Evolutionary conservation across 345 rosid species (phyloP).

Genomic region (Rubroshorea leprosula): DNA sequence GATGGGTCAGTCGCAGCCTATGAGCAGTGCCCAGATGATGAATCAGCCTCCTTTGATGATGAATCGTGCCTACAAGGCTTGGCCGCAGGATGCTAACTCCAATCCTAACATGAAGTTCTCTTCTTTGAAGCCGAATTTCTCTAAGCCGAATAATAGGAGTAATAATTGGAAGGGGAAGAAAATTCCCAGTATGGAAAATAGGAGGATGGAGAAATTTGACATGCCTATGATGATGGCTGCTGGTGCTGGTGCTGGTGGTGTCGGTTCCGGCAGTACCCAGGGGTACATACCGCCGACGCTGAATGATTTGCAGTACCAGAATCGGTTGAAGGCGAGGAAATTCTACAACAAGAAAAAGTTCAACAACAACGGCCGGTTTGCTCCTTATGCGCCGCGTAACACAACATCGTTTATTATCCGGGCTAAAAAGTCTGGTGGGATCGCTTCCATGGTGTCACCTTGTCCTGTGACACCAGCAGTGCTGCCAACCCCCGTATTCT

Average conservation of each 20-base stretch:
- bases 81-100: constrained; percentile 27
- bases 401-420: constrained; percentile 82
- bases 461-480: constrained; percentile 90
- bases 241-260: constrained; percentile 17
- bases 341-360: constrained; percentile 67
- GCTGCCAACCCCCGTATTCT: constrained; percentile 76
- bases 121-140: constrained; percentile 29
- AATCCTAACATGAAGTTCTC: constrained; percentile 31
- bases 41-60: constrained; percentile 38
- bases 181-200: constrained; percentile 23
- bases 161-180: constrained; percentile 85
- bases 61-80: constrained; percentile 42
- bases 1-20: constrained; percentile 28
- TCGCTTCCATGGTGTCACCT: constrained; percentile 84
- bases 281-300: constrained; percentile 86
- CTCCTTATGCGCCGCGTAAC: constrained; percentile 94
- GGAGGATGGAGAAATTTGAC: constrained; percentile 35
- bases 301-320: constrained; percentile 75
- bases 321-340: constrained; percentile 65
- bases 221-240: constrained; percentile 20
- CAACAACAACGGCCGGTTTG: constrained; percentile 47
- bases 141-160: constrained; percentile 1
- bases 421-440: constrained; percentile 88
- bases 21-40: constrained; percentile 31
- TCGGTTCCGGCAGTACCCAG: constrained; percentile 20